Evolutionary conservation across 306 rosid species (phyloP).

Genomic region (Dalbergia cultrata): DNA sequence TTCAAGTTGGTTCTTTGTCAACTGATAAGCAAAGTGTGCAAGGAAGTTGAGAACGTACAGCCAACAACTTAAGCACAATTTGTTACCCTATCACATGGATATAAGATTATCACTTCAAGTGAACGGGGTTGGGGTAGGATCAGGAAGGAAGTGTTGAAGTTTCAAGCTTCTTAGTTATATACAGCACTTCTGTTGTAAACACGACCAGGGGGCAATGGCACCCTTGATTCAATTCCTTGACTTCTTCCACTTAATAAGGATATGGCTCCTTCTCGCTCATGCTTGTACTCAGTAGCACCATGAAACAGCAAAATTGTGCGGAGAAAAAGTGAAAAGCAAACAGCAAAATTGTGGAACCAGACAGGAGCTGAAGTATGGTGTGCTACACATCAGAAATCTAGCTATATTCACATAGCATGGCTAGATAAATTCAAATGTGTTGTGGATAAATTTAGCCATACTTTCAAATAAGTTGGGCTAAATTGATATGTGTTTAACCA

Average conservation of each 20-base stretch:
- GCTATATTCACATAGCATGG: too few relatives aligned
- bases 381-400: too few relatives aligned
- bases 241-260: slow-evolving; percentile 23
- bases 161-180: slow-evolving; percentile 9
- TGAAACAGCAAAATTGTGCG: too few relatives aligned
- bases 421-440: too few relatives aligned
- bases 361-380: too few relatives aligned
- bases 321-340: too few relatives aligned
- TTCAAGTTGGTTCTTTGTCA: neutral
- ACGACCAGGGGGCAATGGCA: slow-evolving; percentile 41
- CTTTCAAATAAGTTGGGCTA: too few relatives aligned
- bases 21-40: neutral
- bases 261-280: neutral
- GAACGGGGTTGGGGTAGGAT: neutral
- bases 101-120: too few relatives aligned
- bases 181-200: slow-evolving; percentile 34
- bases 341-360: too few relatives aligned
- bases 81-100: neutral
- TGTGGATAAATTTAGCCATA: too few relatives aligned
- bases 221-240: slow-evolving; percentile 37
- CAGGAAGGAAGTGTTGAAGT: neutral
- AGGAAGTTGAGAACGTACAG: neutral
- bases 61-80: neutral
- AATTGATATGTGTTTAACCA: too few relatives aligned
- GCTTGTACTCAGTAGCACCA: slow-evolving; percentile 18